phyloP scores from a whole-genome alignment of 192 early-diverging fungal genomes.

The Lunasporangiospora selenospora region DNA sequence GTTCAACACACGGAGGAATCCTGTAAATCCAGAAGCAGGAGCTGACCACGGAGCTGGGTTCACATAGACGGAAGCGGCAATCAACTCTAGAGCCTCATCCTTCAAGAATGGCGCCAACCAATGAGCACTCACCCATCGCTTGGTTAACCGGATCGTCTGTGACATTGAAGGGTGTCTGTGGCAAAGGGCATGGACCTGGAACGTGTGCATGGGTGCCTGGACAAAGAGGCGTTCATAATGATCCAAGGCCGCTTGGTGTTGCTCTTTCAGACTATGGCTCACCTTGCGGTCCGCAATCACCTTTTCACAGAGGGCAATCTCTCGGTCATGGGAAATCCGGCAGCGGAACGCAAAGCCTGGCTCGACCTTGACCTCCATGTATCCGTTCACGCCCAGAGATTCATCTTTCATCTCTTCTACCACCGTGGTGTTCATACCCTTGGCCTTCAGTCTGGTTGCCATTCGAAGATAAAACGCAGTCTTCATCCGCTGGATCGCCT shows the following conservation, averaged over 20 bases:
- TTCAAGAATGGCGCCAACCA: conserved; percentile 73
- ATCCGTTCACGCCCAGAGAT: conserved; percentile 57
- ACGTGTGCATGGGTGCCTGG: conserved; percentile 61
- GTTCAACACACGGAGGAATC: conserved; percentile 79
- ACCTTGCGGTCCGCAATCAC: conserved; percentile 59
- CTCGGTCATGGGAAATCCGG: conserved; percentile 74
- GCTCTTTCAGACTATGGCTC: conserved; percentile 48
- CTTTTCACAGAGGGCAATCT: conserved; percentile 65
- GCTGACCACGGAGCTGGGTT: conserved; percentile 62
- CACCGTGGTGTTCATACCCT: conserved; percentile 54
- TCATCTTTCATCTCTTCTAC: conserved; percentile 52
- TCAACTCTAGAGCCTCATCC: conserved; percentile 81
- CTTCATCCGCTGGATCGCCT: conserved; percentile 91
- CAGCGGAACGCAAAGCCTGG: conserved; percentile 85
- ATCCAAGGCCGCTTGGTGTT: conserved; percentile 58
- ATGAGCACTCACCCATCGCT: conserved; percentile 91
- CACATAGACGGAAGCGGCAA: conserved; percentile 76
- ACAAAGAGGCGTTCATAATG: conserved; percentile 57
- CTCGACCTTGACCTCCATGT: conserved; percentile 74
- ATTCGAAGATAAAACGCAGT: conserved; percentile 84
- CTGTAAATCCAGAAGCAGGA: conserved; percentile 72
- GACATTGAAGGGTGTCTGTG: conserved; percentile 77
- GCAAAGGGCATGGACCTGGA: conserved; percentile 77
- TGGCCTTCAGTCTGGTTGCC: conserved; percentile 62
- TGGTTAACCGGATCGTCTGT: conserved; percentile 82